Percentiles rank a stretch among this genome's conserved stretches.
Evolutionary conservation across 2,329 filamentous ascomycete genomes (phyloP).

Genomic region (Parascedosporium putredinis): DNA sequence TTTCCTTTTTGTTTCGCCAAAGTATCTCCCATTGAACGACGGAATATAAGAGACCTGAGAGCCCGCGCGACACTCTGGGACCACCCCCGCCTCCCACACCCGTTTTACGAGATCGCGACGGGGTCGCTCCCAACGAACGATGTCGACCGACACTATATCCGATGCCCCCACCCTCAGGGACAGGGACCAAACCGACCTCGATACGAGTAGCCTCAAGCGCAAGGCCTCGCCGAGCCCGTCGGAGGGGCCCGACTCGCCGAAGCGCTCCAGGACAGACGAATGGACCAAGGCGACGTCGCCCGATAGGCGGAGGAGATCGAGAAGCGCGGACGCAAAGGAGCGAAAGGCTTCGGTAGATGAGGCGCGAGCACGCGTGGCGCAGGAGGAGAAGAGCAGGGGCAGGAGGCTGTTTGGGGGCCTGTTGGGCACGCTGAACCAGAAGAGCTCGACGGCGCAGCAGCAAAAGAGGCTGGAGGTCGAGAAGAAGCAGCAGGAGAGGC

Average conservation of each 20-base stretch:
- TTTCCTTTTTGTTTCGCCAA: no score
- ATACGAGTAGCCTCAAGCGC: conserved; percentile 2
- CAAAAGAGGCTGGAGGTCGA: conserved; percentile 71
- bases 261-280: conserved; percentile 2
- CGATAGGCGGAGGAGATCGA: neutral
- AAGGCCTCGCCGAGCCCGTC: neutral
- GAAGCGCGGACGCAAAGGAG: neutral
- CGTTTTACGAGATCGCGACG: no score
- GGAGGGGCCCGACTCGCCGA: conserved; percentile 3
- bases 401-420: conserved; percentile 79
- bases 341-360: conserved; percentile 2
- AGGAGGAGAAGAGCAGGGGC: conserved; percentile 76
- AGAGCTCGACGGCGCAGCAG: conserved; percentile 47
- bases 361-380: conserved; percentile 9
- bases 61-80: no score
- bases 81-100: no score
- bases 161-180: neutral
- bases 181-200: neutral
- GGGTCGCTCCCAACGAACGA: no score
- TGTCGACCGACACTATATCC: neutral
- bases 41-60: no score
- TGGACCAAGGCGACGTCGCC: neutral
- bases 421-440: conserved; percentile 65
- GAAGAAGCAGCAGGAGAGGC: conserved; percentile 66
- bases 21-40: no score